Conservation (phyloP, 495 filamentous ascomycete genomes). For the Clavariopsis aquatica region DNA sequence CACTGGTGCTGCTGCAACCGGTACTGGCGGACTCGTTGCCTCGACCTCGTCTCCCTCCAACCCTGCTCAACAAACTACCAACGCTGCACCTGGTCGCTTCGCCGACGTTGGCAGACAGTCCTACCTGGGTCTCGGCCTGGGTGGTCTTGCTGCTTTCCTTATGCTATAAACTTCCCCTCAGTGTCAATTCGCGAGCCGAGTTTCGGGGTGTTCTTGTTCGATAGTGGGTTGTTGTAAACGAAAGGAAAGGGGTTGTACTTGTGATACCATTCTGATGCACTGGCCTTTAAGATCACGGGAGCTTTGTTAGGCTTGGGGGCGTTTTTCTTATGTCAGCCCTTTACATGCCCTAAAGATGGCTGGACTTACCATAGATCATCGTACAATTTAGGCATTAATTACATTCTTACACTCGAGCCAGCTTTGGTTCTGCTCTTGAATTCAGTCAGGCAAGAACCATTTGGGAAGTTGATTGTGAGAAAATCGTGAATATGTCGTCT, state of each 20-base stretch:
- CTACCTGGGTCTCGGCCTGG: slow-evolving; percentile 30
- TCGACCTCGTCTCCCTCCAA: background rate
- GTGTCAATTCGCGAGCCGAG: background rate
- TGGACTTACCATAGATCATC: slow-evolving; percentile 12
- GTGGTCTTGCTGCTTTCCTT: slow-evolving; percentile 37
- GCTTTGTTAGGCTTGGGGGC: slow-evolving; percentile 11
- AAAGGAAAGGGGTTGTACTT: background rate
- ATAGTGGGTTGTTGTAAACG: background rate
- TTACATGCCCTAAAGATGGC: slow-evolving; percentile 1
- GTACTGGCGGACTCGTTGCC: background rate
- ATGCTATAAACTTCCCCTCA: slow-evolving; percentile 27
- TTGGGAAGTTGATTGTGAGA: background rate
- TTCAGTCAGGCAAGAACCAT: background rate
- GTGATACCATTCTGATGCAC: slow-evolving; percentile 31
- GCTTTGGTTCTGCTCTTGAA: background rate
- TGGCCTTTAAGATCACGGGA: background rate
- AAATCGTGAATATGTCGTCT: background rate
- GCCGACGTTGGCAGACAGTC: slow-evolving; percentile 20
- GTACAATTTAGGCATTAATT: slow-evolving; percentile 29
- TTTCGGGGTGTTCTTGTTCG: background rate
- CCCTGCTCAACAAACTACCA: slow-evolving; percentile 16
- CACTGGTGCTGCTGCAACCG: background rate
- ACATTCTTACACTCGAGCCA: slow-evolving; percentile 1
- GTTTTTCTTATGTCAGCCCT: slow-evolving; percentile 18
- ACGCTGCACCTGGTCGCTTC: slow-evolving; percentile 30